phyloP scores from a whole-genome alignment of 225 moss, liverwort and hornwort genomes.

The Thuidium tamariscinum region DNA sequence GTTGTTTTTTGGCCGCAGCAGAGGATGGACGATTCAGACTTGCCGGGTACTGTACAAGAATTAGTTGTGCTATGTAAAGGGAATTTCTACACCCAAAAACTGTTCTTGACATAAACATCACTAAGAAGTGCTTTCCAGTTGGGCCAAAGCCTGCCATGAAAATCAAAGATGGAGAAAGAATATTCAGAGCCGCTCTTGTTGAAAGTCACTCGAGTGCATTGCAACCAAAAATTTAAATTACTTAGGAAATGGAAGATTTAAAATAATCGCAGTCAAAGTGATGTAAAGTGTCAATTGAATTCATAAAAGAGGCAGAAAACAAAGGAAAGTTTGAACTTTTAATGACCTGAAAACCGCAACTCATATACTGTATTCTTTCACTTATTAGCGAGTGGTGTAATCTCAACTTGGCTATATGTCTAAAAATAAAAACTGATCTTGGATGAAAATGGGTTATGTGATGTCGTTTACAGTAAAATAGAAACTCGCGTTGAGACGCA shows the following conservation, averaged over 20 bases:
- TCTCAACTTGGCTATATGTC: background rate
- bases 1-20: too few relatives aligned
- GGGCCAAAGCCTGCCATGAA: background rate
- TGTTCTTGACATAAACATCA: background rate
- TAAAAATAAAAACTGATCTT: too few relatives aligned
- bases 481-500: background rate
- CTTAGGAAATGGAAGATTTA: background rate
- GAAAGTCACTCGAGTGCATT: background rate
- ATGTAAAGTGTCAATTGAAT: background rate
- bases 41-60: fast-evolving
- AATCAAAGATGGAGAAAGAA: background rate
- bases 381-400: background rate
- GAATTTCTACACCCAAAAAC: background rate
- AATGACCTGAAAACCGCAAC: too few relatives aligned
- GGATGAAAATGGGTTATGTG: background rate
- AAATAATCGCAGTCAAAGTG: background rate
- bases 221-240: background rate
- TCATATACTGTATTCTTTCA: background rate
- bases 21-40: too few relatives aligned
- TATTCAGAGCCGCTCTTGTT: background rate
- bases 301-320: background rate
- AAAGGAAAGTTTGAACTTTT: background rate
- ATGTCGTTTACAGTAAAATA: background rate
- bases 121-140: too few relatives aligned
- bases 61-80: background rate